phyloP scores from a whole-genome alignment of 208 protist species.

The Balamuthia mandrillaris region DNA sequence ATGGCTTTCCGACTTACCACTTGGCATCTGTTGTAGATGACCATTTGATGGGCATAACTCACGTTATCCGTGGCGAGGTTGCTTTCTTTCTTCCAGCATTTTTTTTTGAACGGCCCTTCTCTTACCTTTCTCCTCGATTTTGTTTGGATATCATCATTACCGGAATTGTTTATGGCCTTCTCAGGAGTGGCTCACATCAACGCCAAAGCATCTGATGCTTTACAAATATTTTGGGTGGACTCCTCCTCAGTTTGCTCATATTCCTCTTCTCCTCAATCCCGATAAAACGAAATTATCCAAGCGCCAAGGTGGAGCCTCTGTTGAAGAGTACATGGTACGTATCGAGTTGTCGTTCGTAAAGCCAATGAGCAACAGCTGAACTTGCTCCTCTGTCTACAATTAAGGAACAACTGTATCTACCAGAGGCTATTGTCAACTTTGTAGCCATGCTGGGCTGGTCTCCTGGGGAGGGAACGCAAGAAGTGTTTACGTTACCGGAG shows the following conservation, averaged over 20 bases:
- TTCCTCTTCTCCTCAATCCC: conserved; percentile 68
- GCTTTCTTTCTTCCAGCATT: neutral
- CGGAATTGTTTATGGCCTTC: neutral
- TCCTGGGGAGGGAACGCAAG: conserved; percentile 36
- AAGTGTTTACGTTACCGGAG: conserved; percentile 57
- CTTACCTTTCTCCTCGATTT: conserved; percentile 23
- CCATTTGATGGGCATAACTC: conserved; percentile 70
- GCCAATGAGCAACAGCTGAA: neutral
- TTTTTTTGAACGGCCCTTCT: neutral
- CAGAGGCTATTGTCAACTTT: conserved; percentile 69
- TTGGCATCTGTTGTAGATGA: conserved; percentile 76
- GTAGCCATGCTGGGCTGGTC: conserved; percentile 68
- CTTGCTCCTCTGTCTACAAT: no score
- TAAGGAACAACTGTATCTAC: conserved; percentile 29
- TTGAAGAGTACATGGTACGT: conserved; percentile 49
- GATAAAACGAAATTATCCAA: conserved; percentile 72
- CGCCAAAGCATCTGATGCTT: conserved; percentile 67
- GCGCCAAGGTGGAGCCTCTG: conserved; percentile 64
- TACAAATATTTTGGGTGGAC: conserved; percentile 69
- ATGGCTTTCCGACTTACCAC: conserved; percentile 76
- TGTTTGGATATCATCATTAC: neutral
- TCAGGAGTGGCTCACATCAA: conserved; percentile 63
- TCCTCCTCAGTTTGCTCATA: conserved; percentile 64
- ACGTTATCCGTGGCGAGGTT: conserved; percentile 70
- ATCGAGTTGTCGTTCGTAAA: neutral